These are phyloP conservation scores for Fusarium protoensiforme DNA, from an alignment of 2,329 filamentous ascomycete species.

Conservation along the genomic window DNA sequence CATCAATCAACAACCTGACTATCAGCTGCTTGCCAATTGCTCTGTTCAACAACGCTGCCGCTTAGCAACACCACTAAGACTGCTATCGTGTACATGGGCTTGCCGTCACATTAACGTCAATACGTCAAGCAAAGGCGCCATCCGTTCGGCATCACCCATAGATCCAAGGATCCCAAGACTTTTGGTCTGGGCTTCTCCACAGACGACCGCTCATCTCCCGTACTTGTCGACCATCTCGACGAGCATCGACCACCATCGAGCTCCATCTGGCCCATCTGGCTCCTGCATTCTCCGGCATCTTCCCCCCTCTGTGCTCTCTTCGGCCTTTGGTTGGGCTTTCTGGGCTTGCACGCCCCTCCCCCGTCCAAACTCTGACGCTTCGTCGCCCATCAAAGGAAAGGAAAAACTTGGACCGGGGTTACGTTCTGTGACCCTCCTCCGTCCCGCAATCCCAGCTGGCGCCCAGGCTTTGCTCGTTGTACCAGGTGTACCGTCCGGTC, in stretches of 20 bases:
- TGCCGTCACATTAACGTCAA: constrained; percentile 32
- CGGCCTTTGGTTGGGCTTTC: constrained; percentile 2
- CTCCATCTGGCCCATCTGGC: constrained; percentile 4
- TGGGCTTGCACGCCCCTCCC: constrained; percentile 12
- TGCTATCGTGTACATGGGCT: background rate
- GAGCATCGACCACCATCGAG: background rate
- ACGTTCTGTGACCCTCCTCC: constrained; percentile 38
- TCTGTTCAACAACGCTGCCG: constrained; percentile 1
- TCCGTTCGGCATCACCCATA: constrained; percentile 21
- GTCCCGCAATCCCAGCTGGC: constrained; percentile 38
- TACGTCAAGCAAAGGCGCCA: constrained; percentile 23
- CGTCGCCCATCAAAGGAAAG: constrained; percentile 1
- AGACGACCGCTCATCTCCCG: constrained; percentile 13
- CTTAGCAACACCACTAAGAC: constrained; percentile 4
- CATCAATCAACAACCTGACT: constrained; percentile 29
- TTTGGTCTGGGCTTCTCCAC: constrained; percentile 20
- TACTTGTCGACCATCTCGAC: constrained; percentile 1
- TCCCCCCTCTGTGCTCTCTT: constrained; percentile 13
- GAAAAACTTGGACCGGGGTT: constrained; percentile 35
- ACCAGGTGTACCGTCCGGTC: constrained; percentile 35
- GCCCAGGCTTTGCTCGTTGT: constrained; percentile 29
- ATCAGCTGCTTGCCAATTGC: constrained; percentile 28
- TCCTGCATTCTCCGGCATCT: constrained; percentile 33
- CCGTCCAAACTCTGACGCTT: constrained; percentile 37
- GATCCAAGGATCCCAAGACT: constrained; percentile 6